Base-by-base conservation (phyloP, 2,329 filamentous ascomycete species). In the Pestalotiopsis sp. region DNA sequence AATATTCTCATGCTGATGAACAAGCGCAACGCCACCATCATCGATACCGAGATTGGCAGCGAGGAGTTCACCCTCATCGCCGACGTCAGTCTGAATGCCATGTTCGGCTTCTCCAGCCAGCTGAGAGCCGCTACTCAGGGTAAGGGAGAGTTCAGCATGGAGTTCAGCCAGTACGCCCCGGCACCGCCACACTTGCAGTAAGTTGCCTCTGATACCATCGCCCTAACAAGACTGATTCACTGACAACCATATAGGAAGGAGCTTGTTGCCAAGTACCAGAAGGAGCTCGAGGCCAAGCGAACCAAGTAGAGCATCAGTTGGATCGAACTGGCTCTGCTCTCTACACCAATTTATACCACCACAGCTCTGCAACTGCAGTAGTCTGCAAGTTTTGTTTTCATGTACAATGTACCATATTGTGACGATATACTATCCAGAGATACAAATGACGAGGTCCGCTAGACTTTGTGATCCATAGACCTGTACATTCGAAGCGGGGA, bases 111-210 rank as follows among this genome's bases (percentile, higher is more conserved):
- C 84, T 95, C 91, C 77, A 93, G 91, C 57, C 93, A 97, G 82
- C 83, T 99, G 73, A 89, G 96, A 75, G 96, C 96, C 14, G 93
- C 95, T 25, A 98, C 95, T 2, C 96, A 99, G 84, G 96, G 96
- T 71, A 99, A 99, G 87, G 96, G 96, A 76, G 96, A 99, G 84
- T 99, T 98, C 79, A 92, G 89, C 76, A 98, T 99, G 96, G 96
- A 99, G 83, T 99, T 99, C 78, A 96, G 93, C 81, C 96, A 98
- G 84, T 99, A 99, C 77, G 90, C 93, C 66, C 87, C 94, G 65
- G 94, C 96, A 69, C 92, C 95, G 63, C 89, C 90, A 75, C 95
- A 98, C 79, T 80, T 98, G 80, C 96, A 99, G 92, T 93, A 91
- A 79, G 91, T 89, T 72, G 59, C 67, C 11, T 25, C 57, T 12